Evolutionary conservation across 176 grass and related monocot species (phyloP), one percentile per base, ranked within the genome.

Genomic region (Pontederia paniculata): DNA sequence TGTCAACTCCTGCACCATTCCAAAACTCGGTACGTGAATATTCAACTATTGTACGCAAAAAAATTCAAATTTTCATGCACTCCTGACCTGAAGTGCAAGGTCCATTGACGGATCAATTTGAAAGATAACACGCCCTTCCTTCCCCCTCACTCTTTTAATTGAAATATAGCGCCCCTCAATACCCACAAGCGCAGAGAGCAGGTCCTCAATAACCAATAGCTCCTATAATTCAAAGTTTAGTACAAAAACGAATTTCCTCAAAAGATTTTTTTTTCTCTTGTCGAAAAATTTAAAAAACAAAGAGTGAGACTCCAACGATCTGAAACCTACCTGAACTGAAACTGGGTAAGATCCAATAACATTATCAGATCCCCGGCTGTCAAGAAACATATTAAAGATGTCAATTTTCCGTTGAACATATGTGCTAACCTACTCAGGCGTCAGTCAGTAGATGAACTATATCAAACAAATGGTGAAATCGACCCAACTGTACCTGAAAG

Each of bases 171-270:
- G 75, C 25, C 93, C 86, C 48, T 98, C 86, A 50, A 97, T 88
- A 59, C 93, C 86, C 65, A 98, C 83, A 21, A 98, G 78, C 42
- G 83, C 83, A 43, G 83, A 91, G 17, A 98, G 78, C 69, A 98
- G 81, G 82, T 98, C 93, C 63, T 98, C 93, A 23, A 98, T 91
- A 52, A 91, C 80, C 73, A 98, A 77, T 74, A 89, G 86, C 65
- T 98, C 93, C 93, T 98, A 75, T 17, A 55, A 77, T 72, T 52
- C 22, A 70, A 58, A 58, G 52, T 77, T 12, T 66, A 15, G 5
- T 54, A 12, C 50, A 49, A 62, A 10, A 0, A 58, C 67, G 16
- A 65, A 63, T 12, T 47, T 23, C n/a, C 21, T 12, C 44, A 17
- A 63, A 5, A 48, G 4, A 23, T 22, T 21, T 18, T 10, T 18